phyloP scores from a whole-genome alignment of 192 early-diverging fungal species.

The Podila clonocystis region DNA sequence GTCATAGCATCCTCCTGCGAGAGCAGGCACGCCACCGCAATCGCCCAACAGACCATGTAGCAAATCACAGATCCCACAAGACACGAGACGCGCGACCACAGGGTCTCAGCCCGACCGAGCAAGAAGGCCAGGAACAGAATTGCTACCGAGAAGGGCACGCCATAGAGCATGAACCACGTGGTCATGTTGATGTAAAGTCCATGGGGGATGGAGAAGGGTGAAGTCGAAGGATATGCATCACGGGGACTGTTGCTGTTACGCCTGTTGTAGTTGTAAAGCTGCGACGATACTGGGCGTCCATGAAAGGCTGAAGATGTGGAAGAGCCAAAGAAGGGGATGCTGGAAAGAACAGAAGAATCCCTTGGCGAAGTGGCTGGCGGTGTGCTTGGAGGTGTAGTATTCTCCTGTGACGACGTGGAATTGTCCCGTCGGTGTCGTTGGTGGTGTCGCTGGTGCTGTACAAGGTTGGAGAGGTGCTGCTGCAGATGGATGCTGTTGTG shows the following conservation, averaged over 20 bases:
- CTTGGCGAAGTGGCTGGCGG: not conserved
- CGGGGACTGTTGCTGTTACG: not conserved
- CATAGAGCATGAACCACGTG: conserved; percentile 27
- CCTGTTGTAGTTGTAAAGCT: conserved; percentile 1
- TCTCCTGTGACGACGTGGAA: conserved; percentile 1
- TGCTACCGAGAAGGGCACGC: conserved; percentile 22
- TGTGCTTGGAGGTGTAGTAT: not conserved
- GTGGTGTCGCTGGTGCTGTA: conserved; percentile 32
- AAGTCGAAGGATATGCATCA: not conserved
- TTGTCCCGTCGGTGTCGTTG: not conserved
- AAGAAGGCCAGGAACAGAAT: conserved; percentile 27
- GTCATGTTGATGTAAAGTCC: conserved; percentile 31
- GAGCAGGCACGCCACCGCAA: conserved; percentile 18
- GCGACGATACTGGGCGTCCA: not conserved
- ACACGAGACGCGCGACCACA: conserved; percentile 29
- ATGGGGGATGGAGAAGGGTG: conserved; percentile 16
- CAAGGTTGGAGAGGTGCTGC: conserved; percentile 36
- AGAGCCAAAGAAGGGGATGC: not conserved
- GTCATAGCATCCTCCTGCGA: conserved; percentile 33
- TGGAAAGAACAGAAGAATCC: not conserved
- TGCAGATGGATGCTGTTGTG: conserved; percentile 44
- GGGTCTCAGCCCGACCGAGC: conserved; percentile 11
- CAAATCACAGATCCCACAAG: conserved; percentile 22
- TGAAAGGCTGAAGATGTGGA: not conserved
- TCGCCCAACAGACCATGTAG: conserved; percentile 36